A percentile compares a stretch with the other conserved stretches of the same genome.
These are phyloP conservation scores for Pleurotus citrinopileatus DNA, from an alignment of 768 basidiomycete genomes.

Conservation along the genomic window DNA sequence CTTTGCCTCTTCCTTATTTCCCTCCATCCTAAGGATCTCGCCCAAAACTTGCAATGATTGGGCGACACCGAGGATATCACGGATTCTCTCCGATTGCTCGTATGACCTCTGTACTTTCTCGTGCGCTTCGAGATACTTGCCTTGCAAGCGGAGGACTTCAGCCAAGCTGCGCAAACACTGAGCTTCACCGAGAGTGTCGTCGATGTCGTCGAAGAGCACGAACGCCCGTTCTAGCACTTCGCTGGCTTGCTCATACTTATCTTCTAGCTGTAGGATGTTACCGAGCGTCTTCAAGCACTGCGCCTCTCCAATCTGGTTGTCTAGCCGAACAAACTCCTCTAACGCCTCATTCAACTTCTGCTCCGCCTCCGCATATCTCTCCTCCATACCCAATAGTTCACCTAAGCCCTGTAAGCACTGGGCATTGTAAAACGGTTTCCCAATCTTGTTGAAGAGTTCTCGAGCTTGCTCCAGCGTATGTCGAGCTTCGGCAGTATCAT, in stretches of 20 bases:
- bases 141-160: neutral
- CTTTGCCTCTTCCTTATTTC: neutral
- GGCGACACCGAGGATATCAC: slow-evolving; percentile 1
- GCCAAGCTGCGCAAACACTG: slow-evolving; percentile 7
- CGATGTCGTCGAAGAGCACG: slow-evolving; percentile 4
- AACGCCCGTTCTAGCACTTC: slow-evolving; percentile 1
- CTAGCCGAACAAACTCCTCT: slow-evolving; percentile 4
- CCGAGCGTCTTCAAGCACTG: slow-evolving; percentile 6
- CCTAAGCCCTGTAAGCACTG: slow-evolving; percentile 6
- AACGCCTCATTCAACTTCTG: slow-evolving; percentile 1
- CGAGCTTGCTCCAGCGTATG: slow-evolving; percentile 7
- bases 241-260: slow-evolving; percentile 2
- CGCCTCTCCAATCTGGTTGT: slow-evolving; percentile 4
- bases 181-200: slow-evolving; percentile 2
- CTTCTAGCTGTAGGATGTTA: slow-evolving; percentile 3
- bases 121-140: neutral
- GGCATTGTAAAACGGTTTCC: slow-evolving; percentile 7
- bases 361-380: slow-evolving; percentile 4
- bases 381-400: neutral
- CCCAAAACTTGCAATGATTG: slow-evolving; percentile 11
- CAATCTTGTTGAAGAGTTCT: neutral
- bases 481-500: neutral
- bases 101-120: slow-evolving; percentile 3
- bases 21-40: slow-evolving; percentile 1
- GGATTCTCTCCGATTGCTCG: neutral